These are phyloP conservation scores for Aspergillus hortae DNA, from an alignment of 2,329 filamentous ascomycete species.

Conservation along the genomic window DNA sequence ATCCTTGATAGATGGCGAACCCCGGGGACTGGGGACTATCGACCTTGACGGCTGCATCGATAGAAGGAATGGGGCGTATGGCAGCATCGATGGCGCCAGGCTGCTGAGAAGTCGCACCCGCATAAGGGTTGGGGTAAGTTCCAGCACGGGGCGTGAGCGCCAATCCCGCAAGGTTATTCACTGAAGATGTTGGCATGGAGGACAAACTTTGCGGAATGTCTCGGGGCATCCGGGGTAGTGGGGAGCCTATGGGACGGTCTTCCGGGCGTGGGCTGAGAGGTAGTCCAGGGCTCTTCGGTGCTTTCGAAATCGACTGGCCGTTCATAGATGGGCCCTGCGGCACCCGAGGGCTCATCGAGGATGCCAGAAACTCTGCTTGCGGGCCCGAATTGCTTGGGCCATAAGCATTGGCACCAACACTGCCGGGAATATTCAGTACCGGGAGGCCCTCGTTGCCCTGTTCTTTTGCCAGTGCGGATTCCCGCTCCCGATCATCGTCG, in stretches of 20 bases:
- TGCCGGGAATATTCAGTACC: constrained; percentile 6
- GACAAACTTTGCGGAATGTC: constrained; percentile 47
- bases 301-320: constrained; percentile 42
- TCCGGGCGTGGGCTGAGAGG: constrained; percentile 60
- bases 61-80: constrained; percentile 29
- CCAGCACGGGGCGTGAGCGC: constrained; percentile 70
- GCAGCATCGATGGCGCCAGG: constrained; percentile 7
- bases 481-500: constrained; percentile 78
- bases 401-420: not conserved
- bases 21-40: constrained; percentile 30
- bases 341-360: constrained; percentile 27
- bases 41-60: constrained; percentile 33
- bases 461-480: constrained; percentile 66
- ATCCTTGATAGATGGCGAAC: constrained; percentile 62
- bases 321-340: constrained; percentile 21
- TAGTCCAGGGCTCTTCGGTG: constrained; percentile 60
- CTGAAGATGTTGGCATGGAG: constrained; percentile 68
- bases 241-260: constrained; percentile 58
- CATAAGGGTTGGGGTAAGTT: constrained; percentile 63
- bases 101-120: constrained; percentile 51
- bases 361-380: constrained; percentile 18
- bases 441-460: constrained; percentile 33
- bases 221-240: constrained; percentile 55
- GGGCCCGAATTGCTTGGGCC: not conserved
- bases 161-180: constrained; percentile 47